Evolutionary conservation across 352 stramenopile species (phyloP).

Genomic region (Aphanomyces euteiches): DNA sequence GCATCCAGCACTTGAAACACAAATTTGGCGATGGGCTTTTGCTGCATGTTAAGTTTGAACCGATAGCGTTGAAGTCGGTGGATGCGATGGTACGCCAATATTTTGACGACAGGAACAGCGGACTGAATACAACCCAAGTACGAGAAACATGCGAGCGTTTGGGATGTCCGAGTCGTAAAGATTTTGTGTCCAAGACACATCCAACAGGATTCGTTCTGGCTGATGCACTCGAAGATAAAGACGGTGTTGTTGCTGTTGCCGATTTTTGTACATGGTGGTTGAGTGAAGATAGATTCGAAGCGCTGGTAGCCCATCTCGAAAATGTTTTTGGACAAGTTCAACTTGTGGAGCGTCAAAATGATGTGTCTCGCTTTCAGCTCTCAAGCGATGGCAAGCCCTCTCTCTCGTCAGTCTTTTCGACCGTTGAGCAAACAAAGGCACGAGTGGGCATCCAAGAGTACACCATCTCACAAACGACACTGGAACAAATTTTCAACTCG

Average conservation of each 20-base stretch:
- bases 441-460: slow-evolving; percentile 77
- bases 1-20: slow-evolving; percentile 92
- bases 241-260: slow-evolving; percentile 37
- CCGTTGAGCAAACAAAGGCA: slow-evolving; percentile 56
- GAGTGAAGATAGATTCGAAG: slow-evolving; percentile 48
- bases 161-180: slow-evolving; percentile 38
- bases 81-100: slow-evolving; percentile 18
- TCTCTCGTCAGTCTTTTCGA: slow-evolving; percentile 63
- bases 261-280: slow-evolving; percentile 62
- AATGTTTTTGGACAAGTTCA: slow-evolving; percentile 46
- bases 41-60: slow-evolving; percentile 66
- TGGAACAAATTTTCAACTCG: slow-evolving; percentile 89
- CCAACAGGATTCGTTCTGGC: slow-evolving; percentile 67
- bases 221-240: slow-evolving; percentile 47
- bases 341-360: slow-evolving; percentile 67
- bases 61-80: slow-evolving; percentile 37
- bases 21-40: slow-evolving; percentile 94
- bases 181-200: slow-evolving; percentile 50
- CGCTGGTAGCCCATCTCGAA: slow-evolving; percentile 43
- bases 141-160: slow-evolving; percentile 42
- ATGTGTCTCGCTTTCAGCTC: slow-evolving; percentile 68
- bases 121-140: slow-evolving; percentile 34
- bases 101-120: not conserved
- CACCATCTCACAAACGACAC: slow-evolving; percentile 78
- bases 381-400: slow-evolving; percentile 37